These are phyloP conservation scores for Wallacemonas rigidus DNA, from an alignment of 208 protist species.

Conservation along the genomic window DNA sequence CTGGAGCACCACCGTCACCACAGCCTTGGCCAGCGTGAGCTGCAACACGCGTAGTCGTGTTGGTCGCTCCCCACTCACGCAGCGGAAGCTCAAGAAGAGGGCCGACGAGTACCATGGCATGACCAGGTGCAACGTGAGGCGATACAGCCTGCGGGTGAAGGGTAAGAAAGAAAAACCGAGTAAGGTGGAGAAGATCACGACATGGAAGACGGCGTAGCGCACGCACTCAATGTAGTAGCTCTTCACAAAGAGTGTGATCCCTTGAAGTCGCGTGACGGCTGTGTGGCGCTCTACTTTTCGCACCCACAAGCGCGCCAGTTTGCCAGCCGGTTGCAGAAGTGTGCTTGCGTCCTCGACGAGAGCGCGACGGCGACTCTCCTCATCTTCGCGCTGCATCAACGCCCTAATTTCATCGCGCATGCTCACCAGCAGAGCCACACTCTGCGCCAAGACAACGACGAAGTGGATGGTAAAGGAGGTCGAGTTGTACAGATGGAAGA, in stretches of 20 bases:
- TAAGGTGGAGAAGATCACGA: slow-evolving; percentile 41
- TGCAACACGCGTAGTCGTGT: slow-evolving; percentile 21
- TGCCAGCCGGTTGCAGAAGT: neutral
- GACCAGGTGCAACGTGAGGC: slow-evolving; percentile 52
- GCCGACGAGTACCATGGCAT: slow-evolving; percentile 74
- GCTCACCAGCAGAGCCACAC: slow-evolving; percentile 52
- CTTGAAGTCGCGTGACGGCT: slow-evolving; percentile 29
- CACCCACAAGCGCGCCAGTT: slow-evolving; percentile 10
- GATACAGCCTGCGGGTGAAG: slow-evolving; percentile 66
- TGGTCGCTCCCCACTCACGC: neutral
- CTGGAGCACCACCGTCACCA: slow-evolving; percentile 50
- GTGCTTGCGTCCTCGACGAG: neutral
- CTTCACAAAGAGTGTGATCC: slow-evolving; percentile 46
- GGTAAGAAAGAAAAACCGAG: slow-evolving; percentile 73
- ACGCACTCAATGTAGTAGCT: slow-evolving; percentile 46
- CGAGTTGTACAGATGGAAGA: slow-evolving; percentile 40
- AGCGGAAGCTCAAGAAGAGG: slow-evolving; percentile 69
- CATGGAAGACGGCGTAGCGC: slow-evolving; percentile 61
- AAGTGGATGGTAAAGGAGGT: slow-evolving; percentile 75
- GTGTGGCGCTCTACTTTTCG: slow-evolving; percentile 24
- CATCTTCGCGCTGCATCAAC: slow-evolving; percentile 29
- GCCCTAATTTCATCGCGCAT: slow-evolving; percentile 69
- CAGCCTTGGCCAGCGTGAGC: slow-evolving; percentile 32
- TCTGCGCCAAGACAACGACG: slow-evolving; percentile 62
- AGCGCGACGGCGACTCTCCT: slow-evolving; percentile 14